Evolutionary conservation across 306 rosid species (phyloP), one percentile per base, ranked within the genome.

Genomic region (Cyclanthera cordifolia): DNA sequence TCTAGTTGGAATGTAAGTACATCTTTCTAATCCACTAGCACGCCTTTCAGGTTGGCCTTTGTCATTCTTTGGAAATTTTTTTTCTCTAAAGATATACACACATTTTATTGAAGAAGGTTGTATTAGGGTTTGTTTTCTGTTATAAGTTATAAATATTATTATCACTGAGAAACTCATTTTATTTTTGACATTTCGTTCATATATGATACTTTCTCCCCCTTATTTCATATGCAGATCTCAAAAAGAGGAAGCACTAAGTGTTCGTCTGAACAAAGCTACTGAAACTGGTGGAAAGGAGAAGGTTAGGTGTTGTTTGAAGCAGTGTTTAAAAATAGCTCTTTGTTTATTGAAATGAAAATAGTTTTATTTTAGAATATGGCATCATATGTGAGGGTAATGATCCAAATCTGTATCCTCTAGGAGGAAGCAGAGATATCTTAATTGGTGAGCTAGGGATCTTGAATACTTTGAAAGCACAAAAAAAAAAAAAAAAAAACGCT

Each of bases 161-260:
- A 7, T 7, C 43, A 37, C 43, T n/a, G 11, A 37, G 43, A 11
- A 2, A 37, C 43, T 37, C 2, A 37, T 37, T 37, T 37, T 37
- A 7, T 37, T 37, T 7, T 37, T 37, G 43, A 37, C 8, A 37
- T 37, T 37, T 37, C 43, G 8, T 0, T 10, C 43, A 37, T 37
- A 37, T 37, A 37, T 37, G 43, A 37, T 37, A 70, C 10, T 20
- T 4, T 23, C 74, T 55, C 43, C 67, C 61, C 45, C 56, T 58
- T 1, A 60, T 66, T 8, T 37, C 37, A 66, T 70, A 75, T 79
- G 71, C 76, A 94, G 99, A 77, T 53, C 74, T 25, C 99, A 94
- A 70, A 86, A 90, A 56, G 97, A 87, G 85, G 99, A 94, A 79
- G 95, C 99, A 15, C 69, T 94, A 41, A 86, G 90, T 69, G 99